These are phyloP conservation scores for Tricholoma bakamatsutake DNA, from an alignment of 768 basidiomycete genomes.

Conservation along the genomic window DNA sequence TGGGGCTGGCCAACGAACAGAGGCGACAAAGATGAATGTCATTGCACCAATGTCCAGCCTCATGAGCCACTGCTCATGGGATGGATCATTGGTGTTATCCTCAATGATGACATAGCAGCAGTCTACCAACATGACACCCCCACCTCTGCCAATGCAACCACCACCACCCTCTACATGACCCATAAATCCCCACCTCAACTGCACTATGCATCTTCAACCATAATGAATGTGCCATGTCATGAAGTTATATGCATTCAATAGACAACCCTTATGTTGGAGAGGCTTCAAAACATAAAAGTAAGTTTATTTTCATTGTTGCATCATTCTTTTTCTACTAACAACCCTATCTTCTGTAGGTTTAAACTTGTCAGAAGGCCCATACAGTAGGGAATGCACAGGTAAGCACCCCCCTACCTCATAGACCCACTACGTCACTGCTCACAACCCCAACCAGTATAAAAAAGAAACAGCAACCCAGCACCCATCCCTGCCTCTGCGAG, in stretches of 20 bases:
- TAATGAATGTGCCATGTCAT: not conserved
- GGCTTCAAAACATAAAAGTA: not conserved
- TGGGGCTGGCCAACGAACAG: not conserved
- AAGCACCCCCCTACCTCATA: not conserved
- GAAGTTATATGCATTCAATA: not conserved
- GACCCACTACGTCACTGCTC: no score
- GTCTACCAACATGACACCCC: not conserved
- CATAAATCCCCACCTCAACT: not conserved
- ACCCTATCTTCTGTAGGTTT: not conserved
- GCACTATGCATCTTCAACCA: not conserved
- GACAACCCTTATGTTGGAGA: no score
- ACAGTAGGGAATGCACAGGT: not conserved
- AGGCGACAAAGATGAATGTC: not conserved
- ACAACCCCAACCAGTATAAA: no score
- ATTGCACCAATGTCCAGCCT: not conserved
- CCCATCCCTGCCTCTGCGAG: no score
- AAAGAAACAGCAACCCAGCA: no score
- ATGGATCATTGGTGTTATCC: not conserved
- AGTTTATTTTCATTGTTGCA: not conserved
- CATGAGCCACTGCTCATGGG: not conserved
- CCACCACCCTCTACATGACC: no score
- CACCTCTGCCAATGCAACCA: not conserved
- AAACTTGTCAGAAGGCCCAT: not conserved
- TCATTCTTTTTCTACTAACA: not conserved
- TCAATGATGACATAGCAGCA: not conserved